phyloP scores from a whole-genome alignment of 768 basidiomycete genomes.

The Rhodotorula kratochvilovae region DNA sequence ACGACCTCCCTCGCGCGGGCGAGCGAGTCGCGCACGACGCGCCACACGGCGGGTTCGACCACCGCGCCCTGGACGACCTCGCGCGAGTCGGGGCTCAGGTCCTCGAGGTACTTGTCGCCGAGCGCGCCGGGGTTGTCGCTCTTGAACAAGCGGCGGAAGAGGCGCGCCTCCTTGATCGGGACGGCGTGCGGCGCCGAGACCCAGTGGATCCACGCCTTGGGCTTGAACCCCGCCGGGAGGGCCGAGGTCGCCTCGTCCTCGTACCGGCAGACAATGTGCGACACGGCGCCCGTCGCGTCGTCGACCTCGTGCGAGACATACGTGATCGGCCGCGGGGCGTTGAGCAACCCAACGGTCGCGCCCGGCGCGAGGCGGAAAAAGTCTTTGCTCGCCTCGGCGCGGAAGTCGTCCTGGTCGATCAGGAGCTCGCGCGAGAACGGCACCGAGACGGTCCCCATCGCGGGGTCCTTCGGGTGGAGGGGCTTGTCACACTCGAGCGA shows the following conservation, averaged over 20 bases:
- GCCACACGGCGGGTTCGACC: slow-evolving; percentile 84
- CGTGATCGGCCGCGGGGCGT: slow-evolving; percentile 84
- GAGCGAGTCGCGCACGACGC: slow-evolving; percentile 66
- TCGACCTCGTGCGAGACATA: slow-evolving; percentile 84
- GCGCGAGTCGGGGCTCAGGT: slow-evolving; percentile 76
- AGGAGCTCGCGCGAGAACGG: slow-evolving; percentile 85
- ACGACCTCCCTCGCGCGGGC: slow-evolving; percentile 59
- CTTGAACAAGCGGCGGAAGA: slow-evolving; percentile 91
- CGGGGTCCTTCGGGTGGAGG: slow-evolving; percentile 86
- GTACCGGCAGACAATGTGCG: slow-evolving; percentile 70
- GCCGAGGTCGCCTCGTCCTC: slow-evolving; percentile 59
- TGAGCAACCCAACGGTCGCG: slow-evolving; percentile 93
- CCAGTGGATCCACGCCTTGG: slow-evolving; percentile 96
- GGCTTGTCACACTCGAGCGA: slow-evolving; percentile 78
- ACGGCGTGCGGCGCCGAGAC: slow-evolving; percentile 79
- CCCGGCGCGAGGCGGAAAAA: slow-evolving; percentile 97
- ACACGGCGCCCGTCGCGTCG: slow-evolving; percentile 64
- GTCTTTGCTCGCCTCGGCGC: slow-evolving; percentile 72
- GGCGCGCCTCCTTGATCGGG: slow-evolving; percentile 75
- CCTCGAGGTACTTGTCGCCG: slow-evolving; percentile 60
- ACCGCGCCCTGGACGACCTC: slow-evolving; percentile 75
- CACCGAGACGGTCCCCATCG: slow-evolving; percentile 71
- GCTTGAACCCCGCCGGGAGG: slow-evolving; percentile 56
- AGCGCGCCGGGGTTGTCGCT: slow-evolving; percentile 74
- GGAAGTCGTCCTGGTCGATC: slow-evolving; percentile 91